phyloP scores from a whole-genome alignment of 2,329 filamentous ascomycete species.

The Phialemonium atrogriseum region DNA sequence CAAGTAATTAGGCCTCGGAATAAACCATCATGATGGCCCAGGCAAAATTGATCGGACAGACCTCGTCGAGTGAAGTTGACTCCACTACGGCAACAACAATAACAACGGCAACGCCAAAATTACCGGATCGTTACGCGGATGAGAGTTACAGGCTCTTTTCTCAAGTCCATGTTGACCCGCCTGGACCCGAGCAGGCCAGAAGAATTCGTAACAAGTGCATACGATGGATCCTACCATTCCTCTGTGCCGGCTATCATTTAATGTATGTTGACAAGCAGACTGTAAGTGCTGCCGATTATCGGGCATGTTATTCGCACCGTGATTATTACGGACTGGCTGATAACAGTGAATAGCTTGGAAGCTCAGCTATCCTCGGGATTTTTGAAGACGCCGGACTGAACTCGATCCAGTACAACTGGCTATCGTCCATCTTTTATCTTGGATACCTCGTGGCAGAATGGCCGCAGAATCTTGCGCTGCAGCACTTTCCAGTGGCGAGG shows the following conservation, averaged over 20 bases:
- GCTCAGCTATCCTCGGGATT: constrained; percentile 8
- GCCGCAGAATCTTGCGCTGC: constrained; percentile 28
- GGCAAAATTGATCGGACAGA: no score
- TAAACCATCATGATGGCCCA: no score
- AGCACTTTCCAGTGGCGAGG: constrained; percentile 29
- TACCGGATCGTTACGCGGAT: constrained; percentile 28
- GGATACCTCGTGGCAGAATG: constrained; percentile 32
- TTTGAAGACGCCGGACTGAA: constrained; percentile 8
- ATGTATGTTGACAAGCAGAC: constrained; percentile 12
- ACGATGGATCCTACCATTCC: constrained; percentile 26
- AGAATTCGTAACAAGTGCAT: constrained; percentile 25
- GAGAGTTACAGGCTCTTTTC: constrained; percentile 33
- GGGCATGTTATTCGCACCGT: no score
- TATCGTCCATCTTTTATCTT: constrained; percentile 31
- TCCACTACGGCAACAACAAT: no score
- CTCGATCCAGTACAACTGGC: constrained; percentile 10
- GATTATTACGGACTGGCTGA: no score
- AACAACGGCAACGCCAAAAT: constrained; percentile 20
- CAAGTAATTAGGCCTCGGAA: no score
- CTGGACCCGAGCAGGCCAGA: constrained; percentile 21
- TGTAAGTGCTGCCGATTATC: constrained; percentile 1
- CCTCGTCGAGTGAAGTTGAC: no score
- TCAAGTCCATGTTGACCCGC: constrained; percentile 26
- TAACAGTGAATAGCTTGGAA: constrained; percentile 4
- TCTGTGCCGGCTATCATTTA: constrained; percentile 8